Base-by-base conservation (phyloP, 805 yeast genomes). In the Wickerhamomyces chambardii region DNA sequence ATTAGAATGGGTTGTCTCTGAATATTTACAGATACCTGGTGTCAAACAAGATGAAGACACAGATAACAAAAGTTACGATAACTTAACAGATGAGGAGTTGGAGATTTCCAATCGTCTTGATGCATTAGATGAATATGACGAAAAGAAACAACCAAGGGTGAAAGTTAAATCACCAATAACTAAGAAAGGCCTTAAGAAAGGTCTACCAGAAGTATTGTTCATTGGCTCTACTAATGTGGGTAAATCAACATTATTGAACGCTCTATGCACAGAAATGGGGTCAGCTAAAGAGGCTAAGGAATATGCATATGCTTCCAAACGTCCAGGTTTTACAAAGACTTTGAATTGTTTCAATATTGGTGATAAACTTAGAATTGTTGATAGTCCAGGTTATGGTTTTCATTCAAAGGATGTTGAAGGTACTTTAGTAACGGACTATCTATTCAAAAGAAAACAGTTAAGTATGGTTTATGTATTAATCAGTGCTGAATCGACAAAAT, bases 381-480 rank as follows among this genome's bases (percentile, higher is more conserved):
- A 89, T 51, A 71, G 86, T 17, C 97, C 97, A 1, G 97, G 97
- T 0, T 89, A 89, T 53, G 97, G 97, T 3, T 68, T 59, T 28
- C 74, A 68, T 41, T 87, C 94, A 15, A 68, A 67, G 14, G 50
- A 48, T 8, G 58, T 64, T 44, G 95, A 89, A 51, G 97, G 96
- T 2, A 59, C 70, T 29, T 66, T 78, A 21, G 81, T 82, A 1
- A 49, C 75, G 47, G 73, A 75, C 26, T 87, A 85, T 48, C 54
- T 89, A 7, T 57, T 59, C 19, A 60, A 68, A 17, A 60, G 92
- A 33, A 55, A 62, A 36, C 70, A 66, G 24, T 59, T 87, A 17
- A 60, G 69, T 22, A 66, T 77, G 32, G 77, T 77, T 2, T 84
- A 71, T 43, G 48, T 87, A 10, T 56, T 87, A 15, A 51, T 84